phyloP scores from a whole-genome alignment of 352 stramenopile genomes.

The Globisporangium orthogonon region DNA sequence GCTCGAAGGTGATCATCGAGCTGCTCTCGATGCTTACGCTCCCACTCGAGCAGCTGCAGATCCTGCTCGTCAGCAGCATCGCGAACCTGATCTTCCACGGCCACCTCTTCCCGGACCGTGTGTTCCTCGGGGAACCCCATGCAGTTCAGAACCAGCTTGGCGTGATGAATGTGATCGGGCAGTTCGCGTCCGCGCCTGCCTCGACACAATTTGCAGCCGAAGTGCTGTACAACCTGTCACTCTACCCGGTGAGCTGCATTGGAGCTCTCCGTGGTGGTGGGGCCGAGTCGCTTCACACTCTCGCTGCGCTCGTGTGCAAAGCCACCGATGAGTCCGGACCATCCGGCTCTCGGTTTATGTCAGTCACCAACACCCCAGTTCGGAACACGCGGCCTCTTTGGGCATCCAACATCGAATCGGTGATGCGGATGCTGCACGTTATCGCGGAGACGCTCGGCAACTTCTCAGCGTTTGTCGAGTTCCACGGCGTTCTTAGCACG shows the following conservation, averaged over 20 bases:
- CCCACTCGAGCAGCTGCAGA: slow-evolving; percentile 44
- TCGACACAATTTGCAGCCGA: slow-evolving; percentile 57
- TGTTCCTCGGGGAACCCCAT: slow-evolving; percentile 69
- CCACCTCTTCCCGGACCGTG: slow-evolving; percentile 55
- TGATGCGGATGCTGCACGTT: slow-evolving; percentile 32
- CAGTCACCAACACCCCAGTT: neutral
- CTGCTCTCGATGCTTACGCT: slow-evolving; percentile 63
- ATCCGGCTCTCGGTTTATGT: slow-evolving; percentile 9
- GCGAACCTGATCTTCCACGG: slow-evolving; percentile 67
- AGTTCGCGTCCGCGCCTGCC: slow-evolving; percentile 24
- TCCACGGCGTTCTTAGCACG: slow-evolving; percentile 38
- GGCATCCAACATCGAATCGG: slow-evolving; percentile 4
- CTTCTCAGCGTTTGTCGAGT: slow-evolving; percentile 60
- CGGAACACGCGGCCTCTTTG: slow-evolving; percentile 2
- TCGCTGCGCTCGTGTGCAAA: slow-evolving; percentile 42
- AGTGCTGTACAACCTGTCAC: slow-evolving; percentile 65
- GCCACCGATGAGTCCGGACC: slow-evolving; percentile 26
- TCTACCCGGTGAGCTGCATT: slow-evolving; percentile 50
- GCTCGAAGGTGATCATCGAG: slow-evolving; percentile 47
- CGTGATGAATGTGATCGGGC: slow-evolving; percentile 52
- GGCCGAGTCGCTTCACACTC: slow-evolving; percentile 44
- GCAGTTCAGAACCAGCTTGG: slow-evolving; percentile 61
- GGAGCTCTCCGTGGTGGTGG: slow-evolving; percentile 46
- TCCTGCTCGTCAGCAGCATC: slow-evolving; percentile 54
- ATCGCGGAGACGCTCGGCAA: slow-evolving; percentile 60